Percentiles rank a stretch among this genome's conserved stretches.
Evolutionary conservation across 768 basidiomycete genomes (phyloP).

Genomic region (Austroboletus festivus): DNA sequence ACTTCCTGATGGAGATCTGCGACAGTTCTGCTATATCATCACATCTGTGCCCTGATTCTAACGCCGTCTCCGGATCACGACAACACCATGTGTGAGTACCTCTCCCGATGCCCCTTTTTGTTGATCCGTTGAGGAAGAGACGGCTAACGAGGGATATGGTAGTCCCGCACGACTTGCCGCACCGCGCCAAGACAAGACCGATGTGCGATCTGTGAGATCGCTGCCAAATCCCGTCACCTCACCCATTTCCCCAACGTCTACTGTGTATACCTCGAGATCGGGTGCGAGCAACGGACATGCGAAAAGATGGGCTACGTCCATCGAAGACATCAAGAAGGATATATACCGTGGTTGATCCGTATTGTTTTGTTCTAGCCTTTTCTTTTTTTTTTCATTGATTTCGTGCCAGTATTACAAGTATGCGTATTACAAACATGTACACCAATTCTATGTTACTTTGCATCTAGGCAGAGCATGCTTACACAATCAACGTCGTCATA

Average conservation of each 20-base stretch:
- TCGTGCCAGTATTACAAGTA: too few species aligned
- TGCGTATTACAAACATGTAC: too few species aligned
- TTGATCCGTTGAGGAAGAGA: not conserved
- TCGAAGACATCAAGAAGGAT: slow-evolving; percentile 17
- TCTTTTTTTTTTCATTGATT: not conserved
- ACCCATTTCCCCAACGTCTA: not conserved
- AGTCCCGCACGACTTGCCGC: slow-evolving; percentile 12
- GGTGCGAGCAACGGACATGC: slow-evolving; percentile 4
- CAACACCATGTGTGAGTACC: slow-evolving; percentile 22
- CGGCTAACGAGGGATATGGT: not conserved
- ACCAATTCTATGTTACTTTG: too few species aligned
- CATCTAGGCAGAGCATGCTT: too few species aligned
- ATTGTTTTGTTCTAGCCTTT: not conserved
- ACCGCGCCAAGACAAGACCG: slow-evolving; percentile 1
- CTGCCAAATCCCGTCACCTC: not conserved
- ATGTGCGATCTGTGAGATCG: slow-evolving; percentile 1
- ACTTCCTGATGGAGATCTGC: slow-evolving; percentile 6
- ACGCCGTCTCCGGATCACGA: slow-evolving; percentile 6
- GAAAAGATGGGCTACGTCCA: slow-evolving; percentile 25
- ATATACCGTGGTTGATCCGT: slow-evolving; percentile 17
- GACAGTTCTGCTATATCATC: slow-evolving; percentile 59
- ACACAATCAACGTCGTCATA: too few species aligned
- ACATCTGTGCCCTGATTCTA: slow-evolving; percentile 31
- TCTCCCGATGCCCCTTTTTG: not conserved
- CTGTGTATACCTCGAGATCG: slow-evolving; percentile 1